Conservation (phyloP, 1,284 basidiomycete genomes). For the Albatrellus sp. region DNA sequence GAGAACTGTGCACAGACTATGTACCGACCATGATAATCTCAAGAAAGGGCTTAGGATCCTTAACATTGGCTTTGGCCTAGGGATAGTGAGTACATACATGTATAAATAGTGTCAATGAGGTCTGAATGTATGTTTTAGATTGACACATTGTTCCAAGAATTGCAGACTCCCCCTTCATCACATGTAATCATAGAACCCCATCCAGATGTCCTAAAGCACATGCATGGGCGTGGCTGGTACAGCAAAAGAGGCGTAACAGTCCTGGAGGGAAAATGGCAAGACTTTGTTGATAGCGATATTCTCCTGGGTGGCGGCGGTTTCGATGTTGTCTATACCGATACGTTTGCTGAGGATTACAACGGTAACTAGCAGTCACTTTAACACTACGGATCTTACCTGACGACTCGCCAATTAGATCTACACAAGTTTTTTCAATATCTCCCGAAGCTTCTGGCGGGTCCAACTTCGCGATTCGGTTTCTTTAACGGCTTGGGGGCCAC, state of each 20-base stretch:
- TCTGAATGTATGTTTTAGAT: constrained; percentile 36
- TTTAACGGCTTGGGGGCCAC: constrained; percentile 97
- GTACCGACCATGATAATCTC: constrained; percentile 34
- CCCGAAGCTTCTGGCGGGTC: constrained; percentile 70
- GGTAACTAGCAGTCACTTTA: constrained; percentile 25
- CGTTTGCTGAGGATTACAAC: constrained; percentile 82
- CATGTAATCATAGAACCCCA: constrained; percentile 97
- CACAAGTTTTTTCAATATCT: constrained; percentile 76
- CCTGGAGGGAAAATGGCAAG: constrained; percentile 90
- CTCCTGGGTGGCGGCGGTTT: constrained; percentile 57
- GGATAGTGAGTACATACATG: constrained; percentile 55
- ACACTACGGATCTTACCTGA: background rate
- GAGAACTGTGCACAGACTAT: constrained; percentile 55
- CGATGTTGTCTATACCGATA: constrained; percentile 91
- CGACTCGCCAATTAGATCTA: constrained; percentile 34
- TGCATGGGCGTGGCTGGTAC: constrained; percentile 67
- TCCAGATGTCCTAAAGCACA: constrained; percentile 76
- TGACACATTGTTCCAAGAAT: constrained; percentile 69
- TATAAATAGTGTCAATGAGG: background rate
- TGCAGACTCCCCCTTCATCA: constrained; percentile 45
- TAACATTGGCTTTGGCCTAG: constrained; percentile 92
- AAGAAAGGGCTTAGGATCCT: constrained; percentile 54
- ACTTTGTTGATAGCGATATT: constrained; percentile 51
- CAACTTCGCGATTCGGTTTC: constrained; percentile 80
- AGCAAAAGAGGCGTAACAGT: constrained; percentile 68